phyloP scores from a whole-genome alignment of 345 rosid species.

The Citrus cavaleriei region DNA sequence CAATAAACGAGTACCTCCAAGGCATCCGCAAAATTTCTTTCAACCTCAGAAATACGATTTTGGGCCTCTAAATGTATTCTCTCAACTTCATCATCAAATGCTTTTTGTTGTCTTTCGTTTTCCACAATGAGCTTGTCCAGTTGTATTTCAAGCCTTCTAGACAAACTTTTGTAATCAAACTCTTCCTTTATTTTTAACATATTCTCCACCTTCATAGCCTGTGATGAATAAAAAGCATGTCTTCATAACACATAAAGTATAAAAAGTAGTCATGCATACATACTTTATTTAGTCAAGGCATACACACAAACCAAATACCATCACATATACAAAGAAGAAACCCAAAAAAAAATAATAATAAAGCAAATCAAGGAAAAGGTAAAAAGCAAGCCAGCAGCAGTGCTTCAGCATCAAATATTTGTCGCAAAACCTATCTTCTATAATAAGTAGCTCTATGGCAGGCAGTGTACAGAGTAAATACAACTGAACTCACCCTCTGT shows the following conservation, averaged over 20 bases:
- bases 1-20: conserved; percentile 59
- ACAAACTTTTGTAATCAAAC: conserved; percentile 95
- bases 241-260: not conserved
- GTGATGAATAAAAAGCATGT: conserved; percentile 6
- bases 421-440: too few relatives aligned
- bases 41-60: conserved; percentile 70
- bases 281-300: not conserved
- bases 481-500: conserved; percentile 59
- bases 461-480: not conserved
- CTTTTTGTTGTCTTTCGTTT: conserved; percentile 92
- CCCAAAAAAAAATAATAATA: not conserved
- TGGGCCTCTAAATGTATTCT: conserved; percentile 73
- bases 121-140: conserved; percentile 89
- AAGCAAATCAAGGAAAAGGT: not conserved
- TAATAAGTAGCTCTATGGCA: not conserved
- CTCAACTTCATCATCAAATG: conserved; percentile 82
- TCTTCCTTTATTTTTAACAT: conserved; percentile 98
- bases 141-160: conserved; percentile 88
- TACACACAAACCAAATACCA: not conserved
- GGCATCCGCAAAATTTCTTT: conserved; percentile 75
- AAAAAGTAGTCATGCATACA: not conserved
- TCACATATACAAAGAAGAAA: not conserved
- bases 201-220: conserved; percentile 99
- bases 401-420: not conserved
- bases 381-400: not conserved